Evolutionary conservation across 495 filamentous ascomycete genomes (phyloP).

Genomic region (Xylaria telfairii): DNA sequence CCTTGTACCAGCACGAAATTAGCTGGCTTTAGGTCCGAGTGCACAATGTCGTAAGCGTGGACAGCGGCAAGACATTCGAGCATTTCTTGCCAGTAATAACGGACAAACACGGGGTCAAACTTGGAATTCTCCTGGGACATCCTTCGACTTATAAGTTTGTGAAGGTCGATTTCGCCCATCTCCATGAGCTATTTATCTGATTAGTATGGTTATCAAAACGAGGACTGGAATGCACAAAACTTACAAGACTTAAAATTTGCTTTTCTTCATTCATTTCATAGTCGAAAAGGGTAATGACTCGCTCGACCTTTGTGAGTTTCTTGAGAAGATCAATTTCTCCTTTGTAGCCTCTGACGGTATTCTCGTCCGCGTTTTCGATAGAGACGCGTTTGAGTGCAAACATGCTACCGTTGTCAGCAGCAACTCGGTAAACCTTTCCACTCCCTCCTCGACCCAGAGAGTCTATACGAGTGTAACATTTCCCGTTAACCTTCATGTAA

Average conservation of each 20-base stretch:
- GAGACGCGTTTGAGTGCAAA: conserved; percentile 94
- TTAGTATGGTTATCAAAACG: not conserved
- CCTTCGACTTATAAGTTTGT: conserved; percentile 75
- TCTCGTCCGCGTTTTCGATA: conserved; percentile 85
- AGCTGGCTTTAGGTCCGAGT: conserved; percentile 94
- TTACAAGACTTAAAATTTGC: conserved; percentile 79
- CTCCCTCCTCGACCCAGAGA: conserved; percentile 91
- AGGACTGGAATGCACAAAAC: conserved; percentile 33
- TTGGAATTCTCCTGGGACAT: conserved; percentile 73
- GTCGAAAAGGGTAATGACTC: conserved; percentile 88
- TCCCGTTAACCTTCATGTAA: conserved; percentile 86
- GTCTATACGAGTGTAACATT: conserved; percentile 85
- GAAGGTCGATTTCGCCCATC: conserved; percentile 93
- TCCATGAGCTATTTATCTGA: conserved; percentile 79
- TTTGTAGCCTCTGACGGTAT: conserved; percentile 85
- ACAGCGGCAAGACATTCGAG: conserved; percentile 91
- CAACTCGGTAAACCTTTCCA: conserved; percentile 92
- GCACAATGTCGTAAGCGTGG: conserved; percentile 87
- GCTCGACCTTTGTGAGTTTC: conserved; percentile 79
- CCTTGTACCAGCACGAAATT: conserved; percentile 92
- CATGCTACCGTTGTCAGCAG: conserved; percentile 94
- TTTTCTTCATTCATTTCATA: conserved; percentile 92
- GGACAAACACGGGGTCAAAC: conserved; percentile 89
- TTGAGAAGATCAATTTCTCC: conserved; percentile 94
- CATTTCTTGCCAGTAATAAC: conserved; percentile 99